Evolutionary conservation across 192 early-diverging fungal species (phyloP).

Genomic region (Helicostylum pulchrum): DNA sequence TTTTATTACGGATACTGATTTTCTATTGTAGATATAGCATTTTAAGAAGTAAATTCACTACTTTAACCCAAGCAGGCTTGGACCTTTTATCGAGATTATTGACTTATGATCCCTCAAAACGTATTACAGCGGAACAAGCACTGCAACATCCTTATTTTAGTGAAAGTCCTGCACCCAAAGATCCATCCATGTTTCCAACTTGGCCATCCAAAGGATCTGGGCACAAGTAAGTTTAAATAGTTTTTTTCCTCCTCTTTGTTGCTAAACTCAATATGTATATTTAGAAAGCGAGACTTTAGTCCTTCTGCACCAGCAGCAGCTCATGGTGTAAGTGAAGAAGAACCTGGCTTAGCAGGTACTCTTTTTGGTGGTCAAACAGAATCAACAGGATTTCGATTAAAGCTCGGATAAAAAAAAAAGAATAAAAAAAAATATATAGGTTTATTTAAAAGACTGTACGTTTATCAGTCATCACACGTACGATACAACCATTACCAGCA

Average conservation of each 20-base stretch:
- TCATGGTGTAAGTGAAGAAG: conserved; percentile 46
- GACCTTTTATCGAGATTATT: conserved; percentile 78
- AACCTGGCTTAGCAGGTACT: conserved; percentile 35
- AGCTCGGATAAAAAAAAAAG: conserved; percentile 30
- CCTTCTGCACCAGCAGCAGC: conserved; percentile 59
- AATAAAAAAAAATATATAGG: neutral
- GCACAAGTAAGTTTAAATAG: conserved; percentile 45
- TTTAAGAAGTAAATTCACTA: conserved; percentile 46
- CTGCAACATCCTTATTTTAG: conserved; percentile 90
- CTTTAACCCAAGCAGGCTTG: conserved; percentile 71
- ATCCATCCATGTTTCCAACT: conserved; percentile 91
- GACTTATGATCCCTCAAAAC: conserved; percentile 75
- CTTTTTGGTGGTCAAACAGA: conserved; percentile 52
- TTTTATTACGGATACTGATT: neutral
- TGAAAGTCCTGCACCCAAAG: conserved; percentile 83
- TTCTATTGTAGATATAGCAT: conserved; percentile 33
- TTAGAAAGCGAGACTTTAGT: conserved; percentile 27
- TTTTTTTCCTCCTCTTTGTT: neutral
- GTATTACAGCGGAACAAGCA: conserved; percentile 91
- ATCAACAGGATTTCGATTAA: conserved; percentile 56
- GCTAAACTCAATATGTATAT: conserved; percentile 1
- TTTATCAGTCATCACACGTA: conserved; percentile 90
- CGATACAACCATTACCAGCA: conserved; percentile 84
- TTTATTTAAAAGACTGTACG: conserved; percentile 53
- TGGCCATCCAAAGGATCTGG: conserved; percentile 76